phyloP scores from a whole-genome alignment of 2,329 filamentous ascomycete genomes.

The Beauveria brongniartii region DNA sequence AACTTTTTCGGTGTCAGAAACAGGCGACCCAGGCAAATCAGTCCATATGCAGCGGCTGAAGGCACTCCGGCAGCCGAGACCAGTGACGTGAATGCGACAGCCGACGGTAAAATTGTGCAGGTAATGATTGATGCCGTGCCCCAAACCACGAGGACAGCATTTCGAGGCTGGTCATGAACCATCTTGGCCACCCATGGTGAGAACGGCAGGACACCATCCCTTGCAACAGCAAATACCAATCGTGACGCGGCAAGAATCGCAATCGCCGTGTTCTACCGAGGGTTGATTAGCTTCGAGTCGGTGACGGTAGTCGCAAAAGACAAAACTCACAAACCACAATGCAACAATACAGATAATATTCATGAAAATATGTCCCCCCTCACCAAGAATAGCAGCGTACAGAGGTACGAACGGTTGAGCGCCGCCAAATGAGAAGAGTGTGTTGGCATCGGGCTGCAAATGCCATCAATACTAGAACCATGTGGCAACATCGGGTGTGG shows the following conservation, averaged over 20 bases:
- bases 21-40: slow-evolving; percentile 41
- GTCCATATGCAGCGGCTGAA: slow-evolving; percentile 42
- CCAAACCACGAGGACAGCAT: slow-evolving; percentile 53
- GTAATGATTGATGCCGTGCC: slow-evolving; percentile 44
- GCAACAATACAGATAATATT: slow-evolving; percentile 46
- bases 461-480: neutral
- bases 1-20: slow-evolving; percentile 39
- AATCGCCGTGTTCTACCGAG: slow-evolving; percentile 45
- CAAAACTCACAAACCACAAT: slow-evolving; percentile 39
- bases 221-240: slow-evolving; percentile 54
- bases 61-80: slow-evolving; percentile 45
- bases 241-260: slow-evolving; percentile 51
- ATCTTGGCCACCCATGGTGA: slow-evolving; percentile 50
- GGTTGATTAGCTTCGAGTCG: neutral
- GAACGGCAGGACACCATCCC: slow-evolving; percentile 52
- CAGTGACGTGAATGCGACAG: slow-evolving; percentile 44
- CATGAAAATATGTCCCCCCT: slow-evolving; percentile 52
- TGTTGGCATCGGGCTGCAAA: slow-evolving; percentile 40
- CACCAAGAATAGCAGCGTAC: slow-evolving; percentile 47
- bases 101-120: slow-evolving; percentile 50
- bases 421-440: slow-evolving; percentile 43
- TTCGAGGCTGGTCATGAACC: slow-evolving; percentile 46
- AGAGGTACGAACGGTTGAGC: slow-evolving; percentile 52
- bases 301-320: neutral
- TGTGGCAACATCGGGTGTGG: too few species aligned